phyloP scores from a whole-genome alignment of 2,329 filamentous ascomycete species.

The Cercospora citrullina region DNA sequence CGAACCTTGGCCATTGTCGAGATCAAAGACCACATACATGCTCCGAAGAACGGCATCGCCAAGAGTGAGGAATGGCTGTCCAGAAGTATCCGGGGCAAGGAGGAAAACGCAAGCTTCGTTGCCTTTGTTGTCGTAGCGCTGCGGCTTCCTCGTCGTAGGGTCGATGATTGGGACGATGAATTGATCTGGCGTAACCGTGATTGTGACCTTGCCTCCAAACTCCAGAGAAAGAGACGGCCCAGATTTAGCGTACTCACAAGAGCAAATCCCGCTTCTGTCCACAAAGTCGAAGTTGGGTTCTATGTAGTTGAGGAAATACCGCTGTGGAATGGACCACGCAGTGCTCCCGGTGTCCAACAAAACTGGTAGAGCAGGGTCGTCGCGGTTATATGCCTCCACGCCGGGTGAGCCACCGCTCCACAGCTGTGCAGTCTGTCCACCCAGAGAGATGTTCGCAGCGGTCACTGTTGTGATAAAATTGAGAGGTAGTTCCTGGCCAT shows the following conservation, averaged over 20 bases:
- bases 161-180: conserved; percentile 38
- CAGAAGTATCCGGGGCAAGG: conserved; percentile 24
- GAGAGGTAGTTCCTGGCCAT: conserved; percentile 18
- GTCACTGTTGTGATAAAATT: conserved; percentile 37
- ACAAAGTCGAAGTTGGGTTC: conserved; percentile 29
- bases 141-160: conserved; percentile 27
- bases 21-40: conserved; percentile 42
- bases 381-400: conserved; percentile 24
- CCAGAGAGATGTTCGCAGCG: conserved; percentile 26
- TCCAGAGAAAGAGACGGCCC: conserved; percentile 33
- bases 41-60: conserved; percentile 38
- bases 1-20: conserved; percentile 40
- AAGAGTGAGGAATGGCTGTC: conserved; percentile 29
- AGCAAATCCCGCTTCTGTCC: conserved; percentile 22
- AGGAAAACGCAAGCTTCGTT: conserved; percentile 34
- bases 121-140: conserved; percentile 17
- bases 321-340: conserved; percentile 31
- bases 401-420: conserved; percentile 27
- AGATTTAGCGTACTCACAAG: conserved; percentile 32
- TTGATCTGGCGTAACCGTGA: conserved; percentile 33
- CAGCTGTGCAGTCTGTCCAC: conserved; percentile 23
- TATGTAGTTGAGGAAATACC: conserved; percentile 31
- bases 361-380: conserved; percentile 29
- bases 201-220: conserved; percentile 33
- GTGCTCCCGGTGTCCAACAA: conserved; percentile 39